Percentiles rank a stretch among this genome's conserved stretches.
Evolutionary conservation across 2,329 filamentous ascomycete genomes (phyloP).

Genomic region (Arthrinium puccinioides): DNA sequence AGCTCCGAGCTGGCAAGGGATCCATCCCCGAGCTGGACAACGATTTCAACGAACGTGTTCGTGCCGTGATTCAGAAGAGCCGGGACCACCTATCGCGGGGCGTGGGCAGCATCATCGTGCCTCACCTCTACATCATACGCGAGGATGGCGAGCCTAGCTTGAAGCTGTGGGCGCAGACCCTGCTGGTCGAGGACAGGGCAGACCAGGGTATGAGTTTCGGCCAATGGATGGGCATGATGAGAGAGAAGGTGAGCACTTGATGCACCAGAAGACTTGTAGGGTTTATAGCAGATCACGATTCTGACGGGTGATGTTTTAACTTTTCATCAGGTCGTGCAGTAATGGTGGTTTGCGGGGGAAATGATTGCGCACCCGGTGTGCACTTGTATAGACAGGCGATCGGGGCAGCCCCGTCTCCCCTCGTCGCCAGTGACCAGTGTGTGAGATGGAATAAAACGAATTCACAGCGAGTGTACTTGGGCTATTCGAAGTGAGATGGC

Average conservation of each 20-base stretch:
- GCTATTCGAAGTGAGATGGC: no score
- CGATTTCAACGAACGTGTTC: conserved; percentile 92
- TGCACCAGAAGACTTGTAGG: no score
- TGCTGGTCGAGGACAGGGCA: conserved; percentile 89
- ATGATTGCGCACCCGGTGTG: no score
- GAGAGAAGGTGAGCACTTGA: conserved; percentile 72
- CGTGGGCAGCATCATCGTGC: conserved; percentile 87
- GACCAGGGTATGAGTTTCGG: conserved; percentile 89
- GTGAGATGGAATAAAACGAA: no score
- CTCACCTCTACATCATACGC: conserved; percentile 85
- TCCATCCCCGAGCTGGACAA: conserved; percentile 81
- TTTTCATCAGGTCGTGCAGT: conserved; percentile 8
- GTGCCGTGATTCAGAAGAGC: conserved; percentile 87
- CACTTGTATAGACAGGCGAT: no score
- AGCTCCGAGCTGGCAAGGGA: conserved; percentile 86
- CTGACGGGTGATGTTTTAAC: no score
- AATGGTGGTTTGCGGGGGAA: conserved; percentile 1
- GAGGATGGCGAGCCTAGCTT: conserved; percentile 94
- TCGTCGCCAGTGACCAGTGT: no score
- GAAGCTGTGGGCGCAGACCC: conserved; percentile 93
- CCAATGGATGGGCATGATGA: conserved; percentile 85
- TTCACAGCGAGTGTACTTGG: no score
- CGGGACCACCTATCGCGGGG: conserved; percentile 79
- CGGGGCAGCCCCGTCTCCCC: no score
- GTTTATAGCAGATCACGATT: no score